These are phyloP conservation scores for Hypholoma fasciculare DNA, from an alignment of 768 basidiomycete species.

Conservation along the genomic window DNA sequence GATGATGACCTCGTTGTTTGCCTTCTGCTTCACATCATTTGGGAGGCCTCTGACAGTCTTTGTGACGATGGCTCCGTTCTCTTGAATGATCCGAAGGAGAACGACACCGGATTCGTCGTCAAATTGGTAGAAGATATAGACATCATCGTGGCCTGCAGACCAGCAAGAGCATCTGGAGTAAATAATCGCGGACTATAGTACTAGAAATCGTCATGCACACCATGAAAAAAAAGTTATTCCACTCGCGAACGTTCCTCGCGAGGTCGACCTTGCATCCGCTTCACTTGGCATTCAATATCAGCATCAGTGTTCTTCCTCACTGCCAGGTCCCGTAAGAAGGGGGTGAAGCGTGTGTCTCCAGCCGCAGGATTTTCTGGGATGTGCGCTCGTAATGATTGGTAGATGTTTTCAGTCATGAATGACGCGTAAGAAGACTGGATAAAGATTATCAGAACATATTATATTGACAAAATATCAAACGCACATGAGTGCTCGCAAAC, in stretches of 20 bases:
- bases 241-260: conserved; percentile 84
- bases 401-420: too few species aligned
- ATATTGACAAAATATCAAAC: conserved; percentile 9
- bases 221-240: conserved; percentile 85
- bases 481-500: conserved; percentile 82
- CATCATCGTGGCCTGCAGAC: conserved; percentile 95
- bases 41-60: conserved; percentile 78
- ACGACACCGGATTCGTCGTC: conserved; percentile 67
- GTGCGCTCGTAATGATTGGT: conserved; percentile 85
- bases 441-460: neutral
- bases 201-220: conserved; percentile 39
- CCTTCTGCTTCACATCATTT: conserved; percentile 50
- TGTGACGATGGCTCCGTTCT: conserved; percentile 67
- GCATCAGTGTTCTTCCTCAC: conserved; percentile 90
- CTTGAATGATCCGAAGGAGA: conserved; percentile 59
- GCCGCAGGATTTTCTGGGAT: conserved; percentile 76
- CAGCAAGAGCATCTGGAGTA: conserved; percentile 41
- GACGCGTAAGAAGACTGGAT: conserved; percentile 92
- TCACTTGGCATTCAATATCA: conserved; percentile 91
- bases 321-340: conserved; percentile 92
- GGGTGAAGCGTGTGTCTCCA: conserved; percentile 87
- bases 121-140: conserved; percentile 84
- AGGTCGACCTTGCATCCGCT: conserved; percentile 96
- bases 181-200: neutral
- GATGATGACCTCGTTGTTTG: conserved; percentile 54